Percentiles rank a stretch among this genome's conserved stretches.
phyloP scores from a whole-genome alignment of 129 eudicot species.

The Flaveria ramosissima region DNA sequence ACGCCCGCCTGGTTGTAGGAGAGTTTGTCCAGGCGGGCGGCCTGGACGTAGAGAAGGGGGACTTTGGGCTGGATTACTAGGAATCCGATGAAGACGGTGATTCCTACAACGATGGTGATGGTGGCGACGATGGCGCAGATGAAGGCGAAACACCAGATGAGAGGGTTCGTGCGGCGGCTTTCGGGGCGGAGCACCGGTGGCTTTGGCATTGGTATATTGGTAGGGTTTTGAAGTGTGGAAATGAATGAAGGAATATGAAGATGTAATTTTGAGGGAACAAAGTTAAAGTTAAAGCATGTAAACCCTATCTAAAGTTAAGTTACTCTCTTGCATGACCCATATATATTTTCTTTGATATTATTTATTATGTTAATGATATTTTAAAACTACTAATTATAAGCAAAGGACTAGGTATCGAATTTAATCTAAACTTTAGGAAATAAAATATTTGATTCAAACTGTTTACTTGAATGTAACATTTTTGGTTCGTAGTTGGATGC shows the following conservation, averaged over 20 bases:
- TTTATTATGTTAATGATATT: too few relatives aligned
- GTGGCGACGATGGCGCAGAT: conserved; percentile 51
- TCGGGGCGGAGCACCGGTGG: conserved; percentile 26
- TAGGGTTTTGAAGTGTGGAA: conserved; percentile 3
- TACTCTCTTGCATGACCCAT: not conserved
- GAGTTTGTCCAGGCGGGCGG: conserved; percentile 52
- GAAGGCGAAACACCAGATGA: conserved; percentile 66
- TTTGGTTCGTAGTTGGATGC: too few relatives aligned
- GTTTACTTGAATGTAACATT: too few relatives aligned
- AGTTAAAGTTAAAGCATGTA: not conserved
- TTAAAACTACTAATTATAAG: too few relatives aligned
- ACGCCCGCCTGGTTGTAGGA: conserved; percentile 45
- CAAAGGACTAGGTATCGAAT: too few relatives aligned
- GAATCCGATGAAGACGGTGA: conserved; percentile 62
- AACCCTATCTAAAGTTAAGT: not conserved
- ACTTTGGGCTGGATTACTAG: conserved; percentile 53
- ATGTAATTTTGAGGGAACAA: not conserved
- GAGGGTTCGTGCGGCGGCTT: conserved; percentile 52
- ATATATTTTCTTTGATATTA: not conserved
- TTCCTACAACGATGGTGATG: conserved; percentile 54
- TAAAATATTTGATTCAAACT: too few relatives aligned
- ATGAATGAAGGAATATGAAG: conserved; percentile 5
- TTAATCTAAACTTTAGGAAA: too few relatives aligned
- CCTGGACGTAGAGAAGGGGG: conserved; percentile 48
- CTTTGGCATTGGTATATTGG: conserved; percentile 38